Conservation (phyloP, 169 alveolate genomes). For the Plasmodium blacklocki region DNA sequence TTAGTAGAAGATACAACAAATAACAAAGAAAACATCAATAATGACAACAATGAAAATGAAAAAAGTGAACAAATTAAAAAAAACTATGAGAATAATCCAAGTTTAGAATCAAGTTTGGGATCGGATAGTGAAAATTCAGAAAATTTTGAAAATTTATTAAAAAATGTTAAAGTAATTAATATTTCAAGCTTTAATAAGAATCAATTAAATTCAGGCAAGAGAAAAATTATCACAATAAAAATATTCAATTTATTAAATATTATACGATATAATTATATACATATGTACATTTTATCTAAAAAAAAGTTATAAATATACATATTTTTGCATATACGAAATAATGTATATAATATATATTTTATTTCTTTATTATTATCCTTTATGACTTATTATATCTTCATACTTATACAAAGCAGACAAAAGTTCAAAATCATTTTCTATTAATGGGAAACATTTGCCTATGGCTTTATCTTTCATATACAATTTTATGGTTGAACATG, state of each 20-base stretch:
- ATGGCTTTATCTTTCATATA: slow-evolving; percentile 58
- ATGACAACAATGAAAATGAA: slow-evolving; percentile 12
- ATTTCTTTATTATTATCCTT: slow-evolving; percentile 14
- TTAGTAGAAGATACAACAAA: slow-evolving; percentile 41
- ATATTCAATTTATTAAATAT: slow-evolving; percentile 11
- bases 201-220: slow-evolving; percentile 65
- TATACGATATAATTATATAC: slow-evolving; percentile 12
- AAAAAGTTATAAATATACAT: background rate
- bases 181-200: slow-evolving; percentile 57
- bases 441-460: slow-evolving; percentile 55
- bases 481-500: slow-evolving; percentile 67
- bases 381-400: slow-evolving; percentile 16
- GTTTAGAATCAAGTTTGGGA: slow-evolving; percentile 69
- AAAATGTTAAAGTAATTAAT: slow-evolving; percentile 73
- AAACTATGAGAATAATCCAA: slow-evolving; percentile 23
- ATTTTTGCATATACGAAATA: background rate
- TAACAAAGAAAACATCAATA: slow-evolving; percentile 38
- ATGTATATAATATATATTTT: background rate
- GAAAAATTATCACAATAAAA: background rate
- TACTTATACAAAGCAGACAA: slow-evolving; percentile 47
- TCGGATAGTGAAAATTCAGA: slow-evolving; percentile 76
- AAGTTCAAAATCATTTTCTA: slow-evolving; percentile 28
- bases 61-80: slow-evolving; percentile 24
- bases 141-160: slow-evolving; percentile 71
- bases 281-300: slow-evolving; percentile 13